These are phyloP conservation scores for Dentipellis sp. DNA, from an alignment of 768 basidiomycete species.

Conservation along the genomic window DNA sequence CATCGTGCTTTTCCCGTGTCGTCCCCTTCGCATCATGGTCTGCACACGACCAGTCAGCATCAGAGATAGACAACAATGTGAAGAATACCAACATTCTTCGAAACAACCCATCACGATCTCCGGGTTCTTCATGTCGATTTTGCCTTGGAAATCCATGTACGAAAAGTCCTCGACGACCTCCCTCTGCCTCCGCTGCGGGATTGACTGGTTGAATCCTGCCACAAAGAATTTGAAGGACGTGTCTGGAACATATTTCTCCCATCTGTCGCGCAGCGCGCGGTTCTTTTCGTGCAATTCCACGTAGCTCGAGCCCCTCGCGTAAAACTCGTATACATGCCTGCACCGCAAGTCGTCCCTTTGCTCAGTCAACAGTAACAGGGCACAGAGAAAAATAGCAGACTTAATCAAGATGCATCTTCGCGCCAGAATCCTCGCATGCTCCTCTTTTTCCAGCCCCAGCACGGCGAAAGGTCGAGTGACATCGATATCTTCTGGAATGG, in stretches of 20 bases:
- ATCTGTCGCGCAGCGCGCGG: constrained; percentile 32
- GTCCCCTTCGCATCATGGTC: constrained; percentile 42
- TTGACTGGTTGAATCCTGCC: constrained; percentile 64
- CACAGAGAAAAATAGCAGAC: constrained; percentile 32
- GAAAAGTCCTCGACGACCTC: constrained; percentile 69
- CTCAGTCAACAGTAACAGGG: neutral
- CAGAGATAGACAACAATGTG: constrained; percentile 12
- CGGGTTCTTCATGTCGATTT: constrained; percentile 74
- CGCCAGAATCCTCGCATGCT: constrained; percentile 66
- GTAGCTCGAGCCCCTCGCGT: constrained; percentile 62
- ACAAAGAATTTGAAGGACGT: constrained; percentile 80
- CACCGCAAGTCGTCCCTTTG: neutral
- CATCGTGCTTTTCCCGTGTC: constrained; percentile 40
- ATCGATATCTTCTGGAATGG: constrained; percentile 36
- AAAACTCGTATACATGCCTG: constrained; percentile 75
- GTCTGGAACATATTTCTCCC: constrained; percentile 50
- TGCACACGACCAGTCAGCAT: constrained; percentile 12
- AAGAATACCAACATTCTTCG: constrained; percentile 69
- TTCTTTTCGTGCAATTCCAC: constrained; percentile 57
- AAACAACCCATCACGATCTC: constrained; percentile 66
- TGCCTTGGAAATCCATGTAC: constrained; percentile 78
- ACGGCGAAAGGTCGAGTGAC: constrained; percentile 66
- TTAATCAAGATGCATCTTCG: constrained; percentile 76
- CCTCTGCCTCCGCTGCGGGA: constrained; percentile 56
- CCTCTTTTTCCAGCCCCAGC: constrained; percentile 56